These are phyloP conservation scores for Saccharata proteae DNA, from an alignment of 2,329 filamentous ascomycete genomes.

Conservation along the genomic window DNA sequence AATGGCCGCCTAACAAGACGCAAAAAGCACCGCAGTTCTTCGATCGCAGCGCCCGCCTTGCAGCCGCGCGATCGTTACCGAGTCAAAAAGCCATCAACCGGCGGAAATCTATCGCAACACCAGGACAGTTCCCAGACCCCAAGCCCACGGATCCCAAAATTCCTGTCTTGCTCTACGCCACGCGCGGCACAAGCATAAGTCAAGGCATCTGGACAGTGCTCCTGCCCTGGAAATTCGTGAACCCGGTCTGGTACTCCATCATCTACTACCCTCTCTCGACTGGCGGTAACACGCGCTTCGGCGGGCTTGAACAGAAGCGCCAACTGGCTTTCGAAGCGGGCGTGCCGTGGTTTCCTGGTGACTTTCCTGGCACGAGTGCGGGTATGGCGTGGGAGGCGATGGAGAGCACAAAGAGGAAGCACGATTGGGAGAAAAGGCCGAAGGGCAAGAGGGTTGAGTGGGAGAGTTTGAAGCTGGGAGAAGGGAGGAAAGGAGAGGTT, in stretches of 20 bases:
- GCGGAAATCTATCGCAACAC: constrained; percentile 50
- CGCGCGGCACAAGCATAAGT: constrained; percentile 38
- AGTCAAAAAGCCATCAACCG: constrained; percentile 71
- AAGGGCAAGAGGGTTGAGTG: constrained; percentile 72
- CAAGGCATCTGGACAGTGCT: constrained; percentile 73
- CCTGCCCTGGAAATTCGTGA: constrained; percentile 81
- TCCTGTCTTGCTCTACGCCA: constrained; percentile 59
- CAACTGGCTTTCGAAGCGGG: constrained; percentile 74
- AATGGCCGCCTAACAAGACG: constrained; percentile 53
- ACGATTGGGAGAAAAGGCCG: constrained; percentile 63
- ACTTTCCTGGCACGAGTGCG: constrained; percentile 67
- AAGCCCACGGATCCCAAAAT: constrained; percentile 58
- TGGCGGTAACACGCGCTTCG: constrained; percentile 71
- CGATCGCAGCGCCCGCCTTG: constrained; percentile 51
- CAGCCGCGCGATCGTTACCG: constrained; percentile 53
- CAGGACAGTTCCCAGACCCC: constrained; percentile 50
- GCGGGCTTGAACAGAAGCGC: constrained; percentile 64
- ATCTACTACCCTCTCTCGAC: constrained; percentile 71
- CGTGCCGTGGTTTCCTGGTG: constrained; percentile 73
- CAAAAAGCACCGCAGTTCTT: constrained; percentile 48
- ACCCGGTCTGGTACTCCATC: constrained; percentile 73
- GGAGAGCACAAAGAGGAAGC: constrained; percentile 47
- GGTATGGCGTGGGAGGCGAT: constrained; percentile 67
- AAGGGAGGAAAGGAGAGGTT: constrained; percentile 65
- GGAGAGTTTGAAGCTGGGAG: constrained; percentile 60